Evolutionary conservation across 2,329 filamentous ascomycete species (phyloP), one percentile per base, ranked within the genome.

Genomic region (Talaromyces sp.): DNA sequence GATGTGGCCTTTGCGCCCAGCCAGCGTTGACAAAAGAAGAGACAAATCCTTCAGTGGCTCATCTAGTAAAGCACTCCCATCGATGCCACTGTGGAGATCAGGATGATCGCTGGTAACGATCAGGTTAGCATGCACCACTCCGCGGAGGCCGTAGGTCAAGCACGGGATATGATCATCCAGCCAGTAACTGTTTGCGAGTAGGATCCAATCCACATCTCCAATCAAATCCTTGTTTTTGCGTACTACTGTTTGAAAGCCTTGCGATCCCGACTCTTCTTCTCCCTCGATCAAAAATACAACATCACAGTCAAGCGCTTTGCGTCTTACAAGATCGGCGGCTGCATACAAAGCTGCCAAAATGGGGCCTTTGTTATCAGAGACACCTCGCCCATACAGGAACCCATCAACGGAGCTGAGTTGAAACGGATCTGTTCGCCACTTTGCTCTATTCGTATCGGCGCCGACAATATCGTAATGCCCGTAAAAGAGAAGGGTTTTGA

Each of bases 121-220:
- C 6, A 98, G 84, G 0, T 91, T 96, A 5, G 93, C 93, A 72
- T 98, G 93, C 24, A 99, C 88, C 27, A 99, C 93, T 26, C 95
- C 95, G 55, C 95, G 86, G 7, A 98, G 82, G 1, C 95, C 95
- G 64, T 99, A 99, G 0, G 95, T 99, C 60, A 99, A 78, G 72
- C 95, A 99, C 0, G 95, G 95, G 2, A 96, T 92, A 66, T 96
- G 89, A 70, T 99, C 93, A 70, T 98, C 92, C 1, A 99, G 82
- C 95, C 95, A 99, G 79, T 99, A 99, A 75, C 93, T 97, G 79
- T 99, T 99, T 24, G 95, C 93, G 41, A 99, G 80, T 32, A 99
- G 79, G 59, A 99, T 95, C 81, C 95, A 98, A 75, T 99, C 93
- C 2, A 99, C 87, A 10, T 90, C 82, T 1, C 95, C 95, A 67